A percentile compares a stretch with the other conserved stretches of the same genome.
Evolutionary conservation across 108 stramenopile genomes (phyloP).

Genomic region (Craspedostauros australis): DNA sequence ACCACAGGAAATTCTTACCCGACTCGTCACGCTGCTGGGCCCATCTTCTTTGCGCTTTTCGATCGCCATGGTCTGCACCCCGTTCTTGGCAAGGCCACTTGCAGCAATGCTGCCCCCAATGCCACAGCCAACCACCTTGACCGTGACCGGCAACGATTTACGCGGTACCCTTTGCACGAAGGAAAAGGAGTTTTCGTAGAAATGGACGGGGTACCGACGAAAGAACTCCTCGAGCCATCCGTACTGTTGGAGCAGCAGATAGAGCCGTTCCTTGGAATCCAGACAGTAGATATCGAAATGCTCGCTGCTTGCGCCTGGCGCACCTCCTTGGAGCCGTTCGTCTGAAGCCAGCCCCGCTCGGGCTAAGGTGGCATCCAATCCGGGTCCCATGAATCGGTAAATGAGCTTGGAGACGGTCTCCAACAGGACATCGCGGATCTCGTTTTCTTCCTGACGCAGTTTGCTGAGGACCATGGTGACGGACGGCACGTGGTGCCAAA

Average conservation of each 20-base stretch:
- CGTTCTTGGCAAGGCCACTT: slow-evolving; percentile 23
- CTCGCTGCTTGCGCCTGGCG: slow-evolving; percentile 9
- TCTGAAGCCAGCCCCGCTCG: slow-evolving; percentile 17
- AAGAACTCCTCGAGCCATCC: slow-evolving; percentile 33
- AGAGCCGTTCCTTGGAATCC: slow-evolving; percentile 32
- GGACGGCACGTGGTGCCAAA: slow-evolving; percentile 16
- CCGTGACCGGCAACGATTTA: slow-evolving; percentile 26
- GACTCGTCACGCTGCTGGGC: slow-evolving; percentile 13
- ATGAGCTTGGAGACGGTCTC: slow-evolving; percentile 5
- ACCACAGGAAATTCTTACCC: too few relatives aligned
- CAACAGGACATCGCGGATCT: slow-evolving; percentile 3
- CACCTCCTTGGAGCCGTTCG: slow-evolving; percentile 17
- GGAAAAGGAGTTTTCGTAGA: slow-evolving; percentile 31
- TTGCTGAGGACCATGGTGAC: slow-evolving; percentile 7
- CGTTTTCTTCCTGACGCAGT: slow-evolving; percentile 14
- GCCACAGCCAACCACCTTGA: slow-evolving; percentile 26
- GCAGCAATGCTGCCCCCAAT: slow-evolving; percentile 26
- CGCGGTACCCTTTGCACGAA: slow-evolving; percentile 21
- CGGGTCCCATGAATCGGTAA: slow-evolving; percentile 15
- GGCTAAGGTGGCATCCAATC: slow-evolving; percentile 11
- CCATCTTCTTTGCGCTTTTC: slow-evolving; percentile 22
- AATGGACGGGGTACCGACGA: slow-evolving; percentile 20
- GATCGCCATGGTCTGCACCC: slow-evolving; percentile 21
- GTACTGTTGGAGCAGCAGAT: slow-evolving; percentile 18
- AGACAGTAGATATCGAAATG: slow-evolving; percentile 24